Evolutionary conservation across 73 alveolate genomes (phyloP).

Genomic region (Loxodes magnus): DNA sequence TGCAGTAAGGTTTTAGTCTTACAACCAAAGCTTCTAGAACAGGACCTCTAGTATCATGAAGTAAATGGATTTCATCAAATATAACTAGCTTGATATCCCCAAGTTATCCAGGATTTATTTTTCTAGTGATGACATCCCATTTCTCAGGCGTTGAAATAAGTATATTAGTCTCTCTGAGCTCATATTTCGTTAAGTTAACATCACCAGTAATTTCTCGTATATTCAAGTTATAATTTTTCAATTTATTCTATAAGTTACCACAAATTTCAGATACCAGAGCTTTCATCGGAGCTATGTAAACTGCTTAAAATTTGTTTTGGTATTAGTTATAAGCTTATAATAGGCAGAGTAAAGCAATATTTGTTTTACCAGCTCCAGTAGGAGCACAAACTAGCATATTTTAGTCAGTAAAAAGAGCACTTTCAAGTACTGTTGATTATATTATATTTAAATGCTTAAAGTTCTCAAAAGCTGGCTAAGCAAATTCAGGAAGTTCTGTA

Average conservation of each 20-base stretch:
- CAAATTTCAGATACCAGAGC: constrained; percentile 78
- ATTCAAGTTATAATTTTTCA: constrained; percentile 41
- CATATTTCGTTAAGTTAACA: constrained; percentile 80
- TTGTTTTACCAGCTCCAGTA: constrained; percentile 98
- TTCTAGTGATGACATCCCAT: constrained; percentile 99
- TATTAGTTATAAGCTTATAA: constrained; percentile 61
- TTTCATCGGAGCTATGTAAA: constrained; percentile 99
- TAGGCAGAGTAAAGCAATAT: constrained; percentile 80
- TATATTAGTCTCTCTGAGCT: constrained; percentile 91
- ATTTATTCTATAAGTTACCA: constrained; percentile 9
- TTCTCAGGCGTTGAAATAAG: constrained; percentile 99
- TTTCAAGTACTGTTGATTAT: constrained; percentile 52
- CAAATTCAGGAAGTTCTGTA: constrained; percentile 10
- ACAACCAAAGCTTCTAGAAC: constrained; percentile 99
- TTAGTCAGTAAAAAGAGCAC: constrained; percentile 78
- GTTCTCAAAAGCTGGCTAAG: constrained; percentile 69
- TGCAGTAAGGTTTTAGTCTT: constrained; percentile 90
- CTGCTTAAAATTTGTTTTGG: constrained; percentile 76
- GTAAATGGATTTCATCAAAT: constrained; percentile 98
- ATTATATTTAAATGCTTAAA: constrained; percentile 60
- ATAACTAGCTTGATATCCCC: constrained; percentile 87
- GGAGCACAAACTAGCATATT: constrained; percentile 98
- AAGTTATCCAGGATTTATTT: constrained; percentile 90
- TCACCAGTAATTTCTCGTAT: constrained; percentile 99
- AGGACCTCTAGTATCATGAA: constrained; percentile 99